Conservation (phyloP, 2,329 filamentous ascomycete species). For the Ascochyta pisi region DNA sequence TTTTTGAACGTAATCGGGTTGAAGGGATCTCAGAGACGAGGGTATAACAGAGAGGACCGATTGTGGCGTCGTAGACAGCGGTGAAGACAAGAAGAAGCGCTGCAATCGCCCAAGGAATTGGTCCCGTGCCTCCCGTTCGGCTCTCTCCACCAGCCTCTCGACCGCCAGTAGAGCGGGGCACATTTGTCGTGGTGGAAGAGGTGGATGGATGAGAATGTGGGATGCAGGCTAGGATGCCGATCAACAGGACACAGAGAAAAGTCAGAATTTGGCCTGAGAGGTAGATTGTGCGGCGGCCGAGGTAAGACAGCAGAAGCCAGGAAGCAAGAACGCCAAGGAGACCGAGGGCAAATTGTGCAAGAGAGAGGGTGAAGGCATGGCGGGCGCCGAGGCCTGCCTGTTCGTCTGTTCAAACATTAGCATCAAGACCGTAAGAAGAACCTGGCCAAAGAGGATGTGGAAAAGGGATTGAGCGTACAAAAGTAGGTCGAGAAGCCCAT, state of each 20-base stretch:
- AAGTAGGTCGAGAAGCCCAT: constrained; percentile 51
- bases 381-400: constrained; percentile 20
- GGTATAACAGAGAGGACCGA: constrained; percentile 60
- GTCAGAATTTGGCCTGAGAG: constrained; percentile 65
- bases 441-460: background rate
- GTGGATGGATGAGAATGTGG: background rate
- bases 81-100: constrained; percentile 20
- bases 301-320: constrained; percentile 78
- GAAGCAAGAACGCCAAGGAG: constrained; percentile 69
- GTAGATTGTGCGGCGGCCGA: constrained; percentile 77
- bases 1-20: constrained; percentile 83
- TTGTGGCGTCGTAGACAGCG: constrained; percentile 17
- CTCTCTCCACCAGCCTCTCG: background rate
- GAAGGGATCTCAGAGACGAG: constrained; percentile 83
- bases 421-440: no score
- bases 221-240: constrained; percentile 72
- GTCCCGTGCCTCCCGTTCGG: background rate
- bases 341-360: constrained; percentile 46
- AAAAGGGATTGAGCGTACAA: constrained; percentile 22
- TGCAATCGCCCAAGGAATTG: constrained; percentile 17
- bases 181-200: background rate
- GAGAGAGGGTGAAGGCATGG: constrained; percentile 75
- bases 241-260: constrained; percentile 72
- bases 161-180: background rate
- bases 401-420: constrained; percentile 19